Conservation (phyloP, 495 filamentous ascomycete species). For the Lineolata rhizophorae region DNA sequence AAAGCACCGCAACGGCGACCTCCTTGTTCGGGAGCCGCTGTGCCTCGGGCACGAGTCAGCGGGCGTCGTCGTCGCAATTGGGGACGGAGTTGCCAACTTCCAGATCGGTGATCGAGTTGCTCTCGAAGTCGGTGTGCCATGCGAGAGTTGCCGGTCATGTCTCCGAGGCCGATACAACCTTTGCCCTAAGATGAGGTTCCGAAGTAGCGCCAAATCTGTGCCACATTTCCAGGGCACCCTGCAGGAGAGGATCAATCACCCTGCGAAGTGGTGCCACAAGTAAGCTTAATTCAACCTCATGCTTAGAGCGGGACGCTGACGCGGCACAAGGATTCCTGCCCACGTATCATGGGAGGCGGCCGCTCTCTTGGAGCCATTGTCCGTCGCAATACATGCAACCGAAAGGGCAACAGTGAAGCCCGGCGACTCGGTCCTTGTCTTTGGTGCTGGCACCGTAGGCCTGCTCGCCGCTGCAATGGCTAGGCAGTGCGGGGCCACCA, state of each 20-base stretch:
- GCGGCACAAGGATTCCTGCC: conserved; percentile 9
- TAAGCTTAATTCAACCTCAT: conserved; percentile 6
- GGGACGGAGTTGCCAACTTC: conserved; percentile 12
- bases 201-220: conserved; percentile 16
- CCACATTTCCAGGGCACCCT: conserved; percentile 17
- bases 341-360: conserved; percentile 12
- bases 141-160: conserved; percentile 15
- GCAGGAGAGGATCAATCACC: conserved; percentile 16
- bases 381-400: conserved; percentile 14
- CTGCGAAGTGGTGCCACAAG: conserved; percentile 17
- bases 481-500: conserved; percentile 12
- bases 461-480: conserved; percentile 14
- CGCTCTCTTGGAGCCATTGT: conserved; percentile 13
- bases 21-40: conserved; percentile 10
- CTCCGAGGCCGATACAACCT: conserved; percentile 17
- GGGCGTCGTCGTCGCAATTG: conserved; percentile 14
- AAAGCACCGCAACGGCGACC: conserved; percentile 15
- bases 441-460: conserved; percentile 15
- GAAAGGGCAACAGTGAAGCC: conserved; percentile 12
- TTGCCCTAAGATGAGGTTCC: conserved; percentile 14
- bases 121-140: conserved; percentile 15
- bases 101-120: conserved; percentile 14
- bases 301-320: conserved; percentile 7
- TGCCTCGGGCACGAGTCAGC: conserved; percentile 15
- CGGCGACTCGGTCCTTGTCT: conserved; percentile 14